Evolutionary conservation across 169 alveolate species (phyloP), one percentile per base, ranked within the genome.

Genomic region (Plasmodium falciparum): DNA sequence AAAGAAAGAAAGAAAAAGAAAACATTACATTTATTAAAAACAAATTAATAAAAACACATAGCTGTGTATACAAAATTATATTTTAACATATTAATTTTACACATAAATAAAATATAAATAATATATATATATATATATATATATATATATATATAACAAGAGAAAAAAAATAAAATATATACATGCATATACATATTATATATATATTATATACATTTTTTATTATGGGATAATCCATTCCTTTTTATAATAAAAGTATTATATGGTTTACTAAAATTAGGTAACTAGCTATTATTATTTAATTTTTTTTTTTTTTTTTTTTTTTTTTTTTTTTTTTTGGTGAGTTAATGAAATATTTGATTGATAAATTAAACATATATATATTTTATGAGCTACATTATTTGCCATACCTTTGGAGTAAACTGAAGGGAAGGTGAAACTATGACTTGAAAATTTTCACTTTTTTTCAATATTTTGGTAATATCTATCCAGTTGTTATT

Each of bases 341-440:
- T 56, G 65, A 2, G 0, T 15, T 56, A 17, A 13, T 13, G 22
- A 52, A 56, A 56, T 56, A 56, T 56, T 13, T 15, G 65, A 56
- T 2, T 2, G 22, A 2, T 2, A 17, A 17, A 17, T 17, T 56
- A 56, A 13, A 8, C 65, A 56, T 56, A 56, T 6, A 13, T 17
- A 56, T 56, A 56, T 56, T 56, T 52, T 52, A 13, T 13, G 22
- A 12, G 22, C 26, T 83, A 83, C 17, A 72, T 63, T 20, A 83
- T 45, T 49, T 83, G 85, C 80, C 83, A 83, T 50, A 83, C 52
- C n/a, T 83, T 61, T 4, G 91, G 91, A 29, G 56, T 69, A 58
- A 83, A 69, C 5, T 83, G 80, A 59, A 69, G 85, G n/a, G 91
- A 50, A n/a, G 91, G 91, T 3, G 91, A 69, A 83, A 83, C 70